phyloP scores from a whole-genome alignment of 1,284 basidiomycete species.

The Irpex sp. region DNA sequence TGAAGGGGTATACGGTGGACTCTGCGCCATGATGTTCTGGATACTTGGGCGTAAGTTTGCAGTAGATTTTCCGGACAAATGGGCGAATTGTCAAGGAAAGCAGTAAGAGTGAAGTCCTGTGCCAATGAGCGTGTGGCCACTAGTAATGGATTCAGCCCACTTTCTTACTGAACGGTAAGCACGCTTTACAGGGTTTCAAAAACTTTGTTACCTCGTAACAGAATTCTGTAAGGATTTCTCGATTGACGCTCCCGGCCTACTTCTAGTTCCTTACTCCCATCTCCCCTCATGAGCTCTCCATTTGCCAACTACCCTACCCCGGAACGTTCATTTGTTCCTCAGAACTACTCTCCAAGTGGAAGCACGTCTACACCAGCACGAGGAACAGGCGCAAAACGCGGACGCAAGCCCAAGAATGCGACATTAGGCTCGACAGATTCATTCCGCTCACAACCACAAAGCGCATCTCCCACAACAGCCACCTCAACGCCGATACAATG shows the following conservation, averaged over 20 bases:
- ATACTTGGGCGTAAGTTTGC: background rate
- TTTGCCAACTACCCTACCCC: slow-evolving; percentile 24
- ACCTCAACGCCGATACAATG: slow-evolving; percentile 16
- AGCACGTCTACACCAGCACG: slow-evolving; percentile 23
- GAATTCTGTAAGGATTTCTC: background rate
- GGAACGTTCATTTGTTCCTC: slow-evolving; percentile 29
- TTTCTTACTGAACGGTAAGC: background rate
- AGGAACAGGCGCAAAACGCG: slow-evolving; percentile 50
- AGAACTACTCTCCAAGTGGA: slow-evolving; percentile 24
- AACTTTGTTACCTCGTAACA: background rate
- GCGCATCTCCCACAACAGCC: slow-evolving; percentile 14
- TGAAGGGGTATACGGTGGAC: slow-evolving; percentile 26
- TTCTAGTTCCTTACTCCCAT: background rate
- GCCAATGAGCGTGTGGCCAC: background rate
- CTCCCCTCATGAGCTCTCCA: slow-evolving; percentile 20
- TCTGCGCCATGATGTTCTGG: slow-evolving; percentile 24
- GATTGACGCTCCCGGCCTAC: background rate
- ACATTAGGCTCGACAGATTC: slow-evolving; percentile 18
- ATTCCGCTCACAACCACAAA: slow-evolving; percentile 11
- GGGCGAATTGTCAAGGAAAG: background rate
- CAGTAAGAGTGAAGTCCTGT: background rate
- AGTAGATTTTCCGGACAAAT: background rate
- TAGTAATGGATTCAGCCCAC: background rate
- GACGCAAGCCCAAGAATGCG: slow-evolving; percentile 49
- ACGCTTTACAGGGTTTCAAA: too few species aligned